phyloP scores from a whole-genome alignment of 2,329 filamentous ascomycete species.

The Diplodia mutila region DNA sequence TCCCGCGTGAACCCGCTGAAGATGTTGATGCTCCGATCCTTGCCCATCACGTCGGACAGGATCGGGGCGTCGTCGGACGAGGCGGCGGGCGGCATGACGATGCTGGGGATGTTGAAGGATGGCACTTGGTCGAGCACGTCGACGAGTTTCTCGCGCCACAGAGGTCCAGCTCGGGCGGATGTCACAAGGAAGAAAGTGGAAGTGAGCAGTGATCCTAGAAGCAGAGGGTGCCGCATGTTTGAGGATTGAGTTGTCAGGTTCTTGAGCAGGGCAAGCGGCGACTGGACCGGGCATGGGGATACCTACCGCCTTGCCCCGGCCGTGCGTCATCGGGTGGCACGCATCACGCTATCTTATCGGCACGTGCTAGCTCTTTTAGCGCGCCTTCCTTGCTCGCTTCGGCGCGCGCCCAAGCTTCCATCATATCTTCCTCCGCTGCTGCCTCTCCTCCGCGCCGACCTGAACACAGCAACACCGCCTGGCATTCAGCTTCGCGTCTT shows the following conservation, averaged over 20 bases:
- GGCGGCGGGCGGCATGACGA: constrained; percentile 34
- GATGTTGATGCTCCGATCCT: constrained; percentile 76
- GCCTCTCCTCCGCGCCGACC: background rate
- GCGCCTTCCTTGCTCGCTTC: background rate
- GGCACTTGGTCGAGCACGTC: constrained; percentile 36
- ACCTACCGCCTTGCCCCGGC: constrained; percentile 9
- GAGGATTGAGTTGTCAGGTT: constrained; percentile 4
- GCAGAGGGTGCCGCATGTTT: constrained; percentile 6
- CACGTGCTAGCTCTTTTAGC: constrained; percentile 6
- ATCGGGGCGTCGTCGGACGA: constrained; percentile 46
- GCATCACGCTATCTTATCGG: background rate
- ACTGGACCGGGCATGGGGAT: background rate
- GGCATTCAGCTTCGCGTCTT: background rate
- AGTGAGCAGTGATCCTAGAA: constrained; percentile 1
- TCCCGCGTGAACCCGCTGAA: constrained; percentile 83
- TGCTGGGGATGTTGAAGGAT: constrained; percentile 31
- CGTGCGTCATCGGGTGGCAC: constrained; percentile 15
- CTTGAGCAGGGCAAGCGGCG: background rate
- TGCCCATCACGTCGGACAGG: constrained; percentile 82
- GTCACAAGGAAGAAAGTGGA: constrained; percentile 32
- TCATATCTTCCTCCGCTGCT: background rate
- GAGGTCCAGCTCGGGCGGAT: constrained; percentile 38
- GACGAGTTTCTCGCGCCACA: constrained; percentile 32
- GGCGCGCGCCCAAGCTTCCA: constrained; percentile 10
- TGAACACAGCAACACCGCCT: background rate